Percentiles rank a stretch among this genome's conserved stretches.
Evolutionary conservation across 1,139 yeast genomes (phyloP).

Genomic region (Meyerozyma carpophila): DNA sequence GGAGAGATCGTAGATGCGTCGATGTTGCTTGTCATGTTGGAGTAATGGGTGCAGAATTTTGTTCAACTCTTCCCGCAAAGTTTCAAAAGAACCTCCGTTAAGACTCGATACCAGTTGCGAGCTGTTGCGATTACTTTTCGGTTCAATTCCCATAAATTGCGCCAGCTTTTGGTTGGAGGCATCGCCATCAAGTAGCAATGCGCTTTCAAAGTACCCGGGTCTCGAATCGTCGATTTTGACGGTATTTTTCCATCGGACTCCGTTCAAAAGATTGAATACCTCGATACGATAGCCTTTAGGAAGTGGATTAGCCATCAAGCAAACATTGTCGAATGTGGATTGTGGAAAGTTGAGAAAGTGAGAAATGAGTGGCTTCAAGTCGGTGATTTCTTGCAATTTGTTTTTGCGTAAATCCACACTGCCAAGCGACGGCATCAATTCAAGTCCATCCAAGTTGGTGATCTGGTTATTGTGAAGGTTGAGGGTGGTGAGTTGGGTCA

Average conservation of each 20-base stretch:
- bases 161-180: conserved; percentile 40
- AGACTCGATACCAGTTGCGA: conserved; percentile 1
- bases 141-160: conserved; percentile 27
- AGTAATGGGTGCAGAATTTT: conserved; percentile 7
- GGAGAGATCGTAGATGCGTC: conserved; percentile 15
- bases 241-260: conserved; percentile 43
- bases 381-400: conserved; percentile 25
- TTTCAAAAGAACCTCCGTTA: neutral
- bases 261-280: conserved; percentile 49
- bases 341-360: conserved; percentile 29
- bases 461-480: conserved; percentile 53
- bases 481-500: conserved; percentile 42
- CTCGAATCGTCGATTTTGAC: conserved; percentile 56
- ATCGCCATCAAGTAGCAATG: conserved; percentile 47
- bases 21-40: conserved; percentile 6
- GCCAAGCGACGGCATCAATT: conserved; percentile 39
- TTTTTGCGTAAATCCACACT: conserved; percentile 57
- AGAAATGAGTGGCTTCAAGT: conserved; percentile 32
- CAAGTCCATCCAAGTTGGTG: conserved; percentile 42
- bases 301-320: conserved; percentile 40
- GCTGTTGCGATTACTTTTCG: conserved; percentile 13
- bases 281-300: conserved; percentile 49
- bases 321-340: conserved; percentile 25
- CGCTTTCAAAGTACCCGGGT: conserved; percentile 61
- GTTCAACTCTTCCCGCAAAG: conserved; percentile 12